Evolutionary conservation across 805 yeast genomes (phyloP), one percentile per base, ranked within the genome.

Genomic region (Isabelozyma rhagii): DNA sequence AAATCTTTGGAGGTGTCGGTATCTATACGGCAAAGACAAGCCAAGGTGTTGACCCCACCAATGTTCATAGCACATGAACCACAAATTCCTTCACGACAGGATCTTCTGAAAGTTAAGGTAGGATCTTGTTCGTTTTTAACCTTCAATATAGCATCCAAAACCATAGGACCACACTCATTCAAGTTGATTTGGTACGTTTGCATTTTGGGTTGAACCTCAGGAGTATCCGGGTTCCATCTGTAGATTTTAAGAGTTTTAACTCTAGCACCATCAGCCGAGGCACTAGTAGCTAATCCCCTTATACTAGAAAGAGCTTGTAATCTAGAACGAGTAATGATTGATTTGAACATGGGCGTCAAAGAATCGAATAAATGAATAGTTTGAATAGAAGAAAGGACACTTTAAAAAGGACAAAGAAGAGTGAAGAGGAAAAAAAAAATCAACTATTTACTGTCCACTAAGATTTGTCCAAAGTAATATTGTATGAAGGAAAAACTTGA

Each of bases 51-150:
- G 70, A 87, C 81, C 60, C 99, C 99, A 57, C 96, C 96, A 71
- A 94, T 94, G 80, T 94, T 94, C 99, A 94, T 94, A 59, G 99
- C 99, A 79, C 99, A 94, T 6, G 98, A 93, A 49, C 99, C 99
- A 79, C 99, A 94, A 59, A 94, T 94, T 63, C 99, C 99, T 77
- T 94, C 99, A 78, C 99, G 90, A 78, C 99, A 94, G 42, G 97
- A 91, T 75, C 99, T 86, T 78, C 99, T 86, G 75, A 94, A 89
- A 5, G 99, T 94, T 67, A 94, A 82, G 31, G 97, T 89, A 44
- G 97, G 72, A 70, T 94, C 99, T 73, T 90, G 96, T 75, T 94
- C 99, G 71, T 93, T 91, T 74, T 94, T 94, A 73, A 94, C 91
- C 75, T 92, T 92, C 58, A 94, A 72, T 52, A 94, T 73, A 27